phyloP scores from a whole-genome alignment of 2,329 filamentous ascomycete species.

The Eutypa lata region DNA sequence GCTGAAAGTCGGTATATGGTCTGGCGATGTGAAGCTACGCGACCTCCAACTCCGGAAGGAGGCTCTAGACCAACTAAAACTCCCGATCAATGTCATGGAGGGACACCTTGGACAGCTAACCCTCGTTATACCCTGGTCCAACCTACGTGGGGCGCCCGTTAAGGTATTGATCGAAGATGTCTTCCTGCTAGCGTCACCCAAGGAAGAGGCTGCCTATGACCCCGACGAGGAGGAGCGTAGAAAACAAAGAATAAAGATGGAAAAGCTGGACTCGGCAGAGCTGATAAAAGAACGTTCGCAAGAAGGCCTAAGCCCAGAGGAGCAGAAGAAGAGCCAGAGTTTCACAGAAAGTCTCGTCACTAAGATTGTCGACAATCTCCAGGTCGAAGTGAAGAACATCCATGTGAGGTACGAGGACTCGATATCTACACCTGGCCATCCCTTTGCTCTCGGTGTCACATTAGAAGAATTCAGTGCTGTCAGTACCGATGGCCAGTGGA shows the following conservation, averaged over 20 bases:
- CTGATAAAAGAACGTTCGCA: conserved; percentile 85
- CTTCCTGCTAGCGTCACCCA: conserved; percentile 89
- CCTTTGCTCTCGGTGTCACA: conserved; percentile 88
- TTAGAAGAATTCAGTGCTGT: conserved; percentile 96
- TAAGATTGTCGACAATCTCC: conserved; percentile 96
- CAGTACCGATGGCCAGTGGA: conserved; percentile 93
- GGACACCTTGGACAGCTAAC: conserved; percentile 92
- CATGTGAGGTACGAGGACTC: conserved; percentile 98
- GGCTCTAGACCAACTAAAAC: conserved; percentile 92
- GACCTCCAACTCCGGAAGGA: conserved; percentile 91
- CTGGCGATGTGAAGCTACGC: conserved; percentile 91
- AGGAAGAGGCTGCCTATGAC: conserved; percentile 91
- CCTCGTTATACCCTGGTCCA: conserved; percentile 94
- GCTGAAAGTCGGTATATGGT: conserved; percentile 98
- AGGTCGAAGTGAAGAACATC: conserved; percentile 97
- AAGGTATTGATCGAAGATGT: conserved; percentile 96
- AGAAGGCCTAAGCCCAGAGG: conserved; percentile 91
- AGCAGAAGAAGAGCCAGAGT: conserved; percentile 96
- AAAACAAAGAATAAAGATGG: conserved; percentile 92
- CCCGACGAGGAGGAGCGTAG: conserved; percentile 87
- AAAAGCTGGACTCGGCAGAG: conserved; percentile 96
- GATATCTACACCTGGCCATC: conserved; percentile 89
- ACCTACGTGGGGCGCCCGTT: conserved; percentile 89
- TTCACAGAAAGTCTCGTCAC: conserved; percentile 94
- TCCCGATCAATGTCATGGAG: conserved; percentile 94